Conservation (phyloP, 352 stramenopile genomes). For the Phytophthora melonis region DNA sequence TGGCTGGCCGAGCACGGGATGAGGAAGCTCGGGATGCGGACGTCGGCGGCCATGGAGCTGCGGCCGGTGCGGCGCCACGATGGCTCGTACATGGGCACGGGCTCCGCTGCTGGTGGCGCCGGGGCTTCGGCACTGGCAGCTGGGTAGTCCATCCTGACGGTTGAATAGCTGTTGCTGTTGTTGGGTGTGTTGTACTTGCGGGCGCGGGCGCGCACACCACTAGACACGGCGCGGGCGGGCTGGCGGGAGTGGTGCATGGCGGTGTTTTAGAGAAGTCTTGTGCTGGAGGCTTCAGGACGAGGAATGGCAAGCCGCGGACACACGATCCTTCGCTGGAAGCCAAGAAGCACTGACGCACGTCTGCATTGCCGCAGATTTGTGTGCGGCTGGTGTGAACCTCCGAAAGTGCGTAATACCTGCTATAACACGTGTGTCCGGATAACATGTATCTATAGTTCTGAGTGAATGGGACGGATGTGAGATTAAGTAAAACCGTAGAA, state of each 20-base stretch:
- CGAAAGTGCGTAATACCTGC: neutral
- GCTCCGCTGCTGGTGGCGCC: neutral
- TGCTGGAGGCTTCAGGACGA: constrained; percentile 9
- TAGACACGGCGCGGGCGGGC: constrained; percentile 24
- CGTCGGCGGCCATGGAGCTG: constrained; percentile 47
- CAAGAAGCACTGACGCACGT: constrained; percentile 29
- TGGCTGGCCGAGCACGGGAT: constrained; percentile 62
- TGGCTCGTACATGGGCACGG: constrained; percentile 24
- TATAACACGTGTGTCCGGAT: neutral
- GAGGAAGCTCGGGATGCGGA: constrained; percentile 66
- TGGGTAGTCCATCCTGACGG: constrained; percentile 9
- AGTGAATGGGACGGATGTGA: neutral
- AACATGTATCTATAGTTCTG: too few species aligned
- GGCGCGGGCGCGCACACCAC: constrained; percentile 16
- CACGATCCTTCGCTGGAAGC: constrained; percentile 24
- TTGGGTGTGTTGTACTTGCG: constrained; percentile 24
- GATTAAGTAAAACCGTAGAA: neutral
- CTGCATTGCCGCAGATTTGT: constrained; percentile 23
- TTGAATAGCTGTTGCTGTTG: constrained; percentile 3
- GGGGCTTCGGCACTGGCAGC: neutral
- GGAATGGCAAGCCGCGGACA: constrained; percentile 25
- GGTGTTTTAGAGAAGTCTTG: constrained; percentile 11
- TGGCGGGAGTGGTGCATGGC: constrained; percentile 32
- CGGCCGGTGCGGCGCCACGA: constrained; percentile 32
- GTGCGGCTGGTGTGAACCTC: constrained; percentile 7